A percentile compares a stretch with the other conserved stretches of the same genome.
Conservation (phyloP, 1,139 yeast species). For the Geotrichum fermentans region DNA sequence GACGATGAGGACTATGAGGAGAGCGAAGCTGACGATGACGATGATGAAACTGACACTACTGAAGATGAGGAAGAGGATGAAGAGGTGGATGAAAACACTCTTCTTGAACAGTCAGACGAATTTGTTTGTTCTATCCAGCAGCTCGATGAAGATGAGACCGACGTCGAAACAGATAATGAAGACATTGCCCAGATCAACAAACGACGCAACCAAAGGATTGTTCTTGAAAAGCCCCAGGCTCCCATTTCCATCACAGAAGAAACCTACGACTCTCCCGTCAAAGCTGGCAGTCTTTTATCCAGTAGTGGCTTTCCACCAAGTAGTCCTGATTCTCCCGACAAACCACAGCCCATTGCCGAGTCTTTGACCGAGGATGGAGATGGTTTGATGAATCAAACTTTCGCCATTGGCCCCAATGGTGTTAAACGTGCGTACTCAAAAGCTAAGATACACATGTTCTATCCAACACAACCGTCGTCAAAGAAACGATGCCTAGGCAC, state of each 20-base stretch:
- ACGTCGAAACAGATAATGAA: constrained; percentile 9
- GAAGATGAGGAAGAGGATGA: constrained; percentile 1
- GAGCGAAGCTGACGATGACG: constrained; percentile 1
- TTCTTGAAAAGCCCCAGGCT: not conserved
- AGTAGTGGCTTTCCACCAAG: constrained; percentile 9
- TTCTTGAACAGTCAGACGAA: not conserved
- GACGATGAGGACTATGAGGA: constrained; percentile 11
- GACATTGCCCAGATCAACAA: constrained; percentile 10
- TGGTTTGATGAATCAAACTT: not conserved
- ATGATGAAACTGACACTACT: not conserved
- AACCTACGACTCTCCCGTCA: not conserved
- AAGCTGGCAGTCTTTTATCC: constrained; percentile 6
- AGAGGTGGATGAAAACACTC: not conserved
- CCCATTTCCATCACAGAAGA: constrained; percentile 10
- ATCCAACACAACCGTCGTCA: not conserved
- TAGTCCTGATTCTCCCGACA: not conserved
- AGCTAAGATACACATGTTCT: not conserved
- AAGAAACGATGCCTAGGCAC: constrained; percentile 8
- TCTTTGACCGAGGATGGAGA: not conserved
- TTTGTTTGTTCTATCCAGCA: not conserved
- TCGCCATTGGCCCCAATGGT: not conserved
- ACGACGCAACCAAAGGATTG: constrained; percentile 3
- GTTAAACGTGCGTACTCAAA: not conserved
- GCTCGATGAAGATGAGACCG: constrained; percentile 1
- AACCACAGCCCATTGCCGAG: not conserved